These are phyloP conservation scores for Rusavskia elegans DNA, from an alignment of 495 filamentous ascomycete species.

Conservation along the genomic window DNA sequence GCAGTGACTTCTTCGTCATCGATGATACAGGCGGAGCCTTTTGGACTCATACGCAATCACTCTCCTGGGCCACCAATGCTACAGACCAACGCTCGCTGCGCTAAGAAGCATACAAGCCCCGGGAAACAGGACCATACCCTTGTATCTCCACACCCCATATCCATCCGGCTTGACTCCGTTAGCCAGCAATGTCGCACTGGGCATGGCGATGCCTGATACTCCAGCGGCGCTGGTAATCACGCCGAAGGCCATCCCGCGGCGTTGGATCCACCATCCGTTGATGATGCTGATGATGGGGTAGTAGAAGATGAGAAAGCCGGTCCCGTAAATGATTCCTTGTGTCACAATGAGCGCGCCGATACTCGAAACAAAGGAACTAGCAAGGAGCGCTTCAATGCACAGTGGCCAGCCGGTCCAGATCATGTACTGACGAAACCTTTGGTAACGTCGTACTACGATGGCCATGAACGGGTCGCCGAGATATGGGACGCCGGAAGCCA, in stretches of 20 bases:
- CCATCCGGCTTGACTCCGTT: not conserved
- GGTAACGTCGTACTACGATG: constrained; percentile 15
- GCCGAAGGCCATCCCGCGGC: constrained; percentile 27
- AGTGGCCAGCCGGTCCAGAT: constrained; percentile 19
- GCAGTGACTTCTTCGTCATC: no score
- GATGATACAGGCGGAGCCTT: no score
- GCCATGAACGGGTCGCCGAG: constrained; percentile 20
- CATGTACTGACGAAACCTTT: constrained; percentile 14
- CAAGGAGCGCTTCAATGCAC: constrained; percentile 17
- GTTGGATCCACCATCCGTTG: constrained; percentile 23
- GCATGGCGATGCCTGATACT: constrained; percentile 19
- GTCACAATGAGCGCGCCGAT: constrained; percentile 19
- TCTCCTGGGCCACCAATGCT: not conserved
- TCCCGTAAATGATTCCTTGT: constrained; percentile 22
- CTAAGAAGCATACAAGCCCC: not conserved
- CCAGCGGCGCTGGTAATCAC: constrained; percentile 23
- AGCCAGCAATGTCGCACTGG: constrained; percentile 2
- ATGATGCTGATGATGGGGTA: constrained; percentile 21
- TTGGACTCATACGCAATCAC: not conserved
- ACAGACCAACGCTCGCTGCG: not conserved
- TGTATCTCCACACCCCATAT: not conserved
- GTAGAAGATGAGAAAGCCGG: constrained; percentile 22
- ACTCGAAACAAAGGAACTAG: constrained; percentile 17
- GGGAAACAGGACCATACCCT: not conserved
- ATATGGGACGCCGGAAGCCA: constrained; percentile 19